Evolutionary conservation across 164 flowering plant species (phyloP).

Genomic region (Stephania cephalantha): DNA sequence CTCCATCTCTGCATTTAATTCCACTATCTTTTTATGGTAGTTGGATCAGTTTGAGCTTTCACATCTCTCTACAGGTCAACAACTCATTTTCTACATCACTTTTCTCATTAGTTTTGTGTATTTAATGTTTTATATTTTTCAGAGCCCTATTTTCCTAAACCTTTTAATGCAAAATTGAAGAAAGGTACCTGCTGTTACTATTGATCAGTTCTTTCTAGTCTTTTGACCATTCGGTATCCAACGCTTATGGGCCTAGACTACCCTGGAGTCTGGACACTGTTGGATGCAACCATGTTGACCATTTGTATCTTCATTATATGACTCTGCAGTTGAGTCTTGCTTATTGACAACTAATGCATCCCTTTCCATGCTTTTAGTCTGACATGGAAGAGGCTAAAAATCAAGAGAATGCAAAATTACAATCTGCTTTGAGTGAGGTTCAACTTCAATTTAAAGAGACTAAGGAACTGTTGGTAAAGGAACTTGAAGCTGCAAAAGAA

Average conservation of each 20-base stretch:
- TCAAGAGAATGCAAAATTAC: slow-evolving; percentile 80
- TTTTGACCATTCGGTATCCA: too few relatives aligned
- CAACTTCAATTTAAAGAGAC: slow-evolving; percentile 76
- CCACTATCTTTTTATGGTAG: not conserved
- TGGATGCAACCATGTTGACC: too few relatives aligned
- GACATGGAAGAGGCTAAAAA: slow-evolving; percentile 86
- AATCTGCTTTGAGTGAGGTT: slow-evolving; percentile 69
- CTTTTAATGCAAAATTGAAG: too few relatives aligned
- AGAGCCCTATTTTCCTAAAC: too few relatives aligned
- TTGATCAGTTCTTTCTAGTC: too few relatives aligned
- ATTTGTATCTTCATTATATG: not conserved
- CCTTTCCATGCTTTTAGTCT: slow-evolving; percentile 35
- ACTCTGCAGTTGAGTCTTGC: not conserved
- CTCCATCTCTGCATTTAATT: too few relatives aligned
- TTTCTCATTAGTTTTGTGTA: too few relatives aligned
- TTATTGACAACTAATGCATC: slow-evolving; percentile 2
- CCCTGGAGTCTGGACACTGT: too few relatives aligned
- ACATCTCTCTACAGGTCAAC: too few relatives aligned
- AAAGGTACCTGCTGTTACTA: not conserved
- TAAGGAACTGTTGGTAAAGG: slow-evolving; percentile 58
- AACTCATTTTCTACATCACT: too few relatives aligned
- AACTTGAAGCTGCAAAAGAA: slow-evolving; percentile 56
- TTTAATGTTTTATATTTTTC: too few relatives aligned
- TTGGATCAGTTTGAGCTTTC: not conserved
- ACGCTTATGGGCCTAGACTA: too few relatives aligned